Conservation (phyloP, 805 yeast species). For the Naumovozyma baii region DNA sequence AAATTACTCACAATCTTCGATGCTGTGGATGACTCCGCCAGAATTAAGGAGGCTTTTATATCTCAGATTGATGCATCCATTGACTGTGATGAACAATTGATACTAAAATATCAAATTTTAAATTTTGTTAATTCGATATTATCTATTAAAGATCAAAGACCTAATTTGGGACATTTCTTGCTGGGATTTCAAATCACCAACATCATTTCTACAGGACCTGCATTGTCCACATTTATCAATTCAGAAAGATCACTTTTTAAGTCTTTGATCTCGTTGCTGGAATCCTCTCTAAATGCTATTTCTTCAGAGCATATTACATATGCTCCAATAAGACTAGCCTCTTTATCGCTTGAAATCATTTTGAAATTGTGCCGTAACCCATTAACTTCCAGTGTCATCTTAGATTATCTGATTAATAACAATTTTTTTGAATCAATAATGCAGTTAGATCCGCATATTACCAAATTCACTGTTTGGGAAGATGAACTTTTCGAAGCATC, state of each 20-base stretch:
- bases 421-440: conserved; percentile 45
- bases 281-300: conserved; percentile 37
- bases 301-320: conserved; percentile 36
- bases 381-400: conserved; percentile 41
- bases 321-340: conserved; percentile 49
- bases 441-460: conserved; percentile 45
- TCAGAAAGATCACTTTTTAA: conserved; percentile 49
- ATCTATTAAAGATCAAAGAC: conserved; percentile 32
- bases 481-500: conserved; percentile 32
- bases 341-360: conserved; percentile 51
- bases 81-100: conserved; percentile 32
- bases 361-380: conserved; percentile 51
- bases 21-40: conserved; percentile 66
- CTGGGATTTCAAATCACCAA: conserved; percentile 59
- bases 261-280: conserved; percentile 42
- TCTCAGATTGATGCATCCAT: conserved; percentile 50
- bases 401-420: conserved; percentile 43
- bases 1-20: conserved; percentile 62
- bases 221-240: conserved; percentile 40
- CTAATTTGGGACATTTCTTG: conserved; percentile 61
- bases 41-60: conserved; percentile 65
- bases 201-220: conserved; percentile 42
- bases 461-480: conserved; percentile 47
- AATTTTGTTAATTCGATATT: conserved; percentile 47
- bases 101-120: conserved; percentile 48